Conservation (phyloP, 2,329 filamentous ascomycete species). For the Colletotrichum theobromicola region DNA sequence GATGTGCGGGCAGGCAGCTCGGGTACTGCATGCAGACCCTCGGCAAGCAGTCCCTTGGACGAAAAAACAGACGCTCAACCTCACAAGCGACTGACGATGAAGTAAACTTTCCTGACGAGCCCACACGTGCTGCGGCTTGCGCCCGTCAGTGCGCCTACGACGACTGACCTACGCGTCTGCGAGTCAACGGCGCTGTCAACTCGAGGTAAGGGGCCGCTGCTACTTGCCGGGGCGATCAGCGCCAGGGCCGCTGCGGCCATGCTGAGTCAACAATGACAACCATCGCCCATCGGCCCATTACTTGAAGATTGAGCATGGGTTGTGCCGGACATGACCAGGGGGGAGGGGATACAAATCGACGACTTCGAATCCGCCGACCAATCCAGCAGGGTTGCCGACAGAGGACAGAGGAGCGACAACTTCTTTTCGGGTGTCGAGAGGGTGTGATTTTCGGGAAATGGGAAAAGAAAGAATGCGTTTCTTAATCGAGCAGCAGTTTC, state of each 20-base stretch:
- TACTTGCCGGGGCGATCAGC: slow-evolving; percentile 15
- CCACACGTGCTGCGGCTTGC: slow-evolving; percentile 14
- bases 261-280: slow-evolving; percentile 21
- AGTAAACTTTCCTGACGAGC: slow-evolving; percentile 6
- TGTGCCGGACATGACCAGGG: neutral
- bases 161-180: slow-evolving; percentile 12
- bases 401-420: neutral
- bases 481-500: slow-evolving; percentile 39
- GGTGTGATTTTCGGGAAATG: slow-evolving; percentile 2
- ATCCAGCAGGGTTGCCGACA: neutral
- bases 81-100: slow-evolving; percentile 2
- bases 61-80: neutral
- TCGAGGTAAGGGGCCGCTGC: neutral
- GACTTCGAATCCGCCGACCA: neutral
- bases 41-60: slow-evolving; percentile 17
- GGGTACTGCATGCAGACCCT: neutral
- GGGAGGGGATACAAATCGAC: neutral
- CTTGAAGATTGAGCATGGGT: neutral
- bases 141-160: slow-evolving; percentile 10
- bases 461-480: slow-evolving; percentile 28
- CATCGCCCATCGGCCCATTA: slow-evolving; percentile 1
- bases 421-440: neutral
- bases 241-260: slow-evolving; percentile 5
- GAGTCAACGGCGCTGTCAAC: slow-evolving; percentile 18
- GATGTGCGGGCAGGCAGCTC: neutral